phyloP scores from a whole-genome alignment of 345 rosid species.

The Balakata baccata region DNA sequence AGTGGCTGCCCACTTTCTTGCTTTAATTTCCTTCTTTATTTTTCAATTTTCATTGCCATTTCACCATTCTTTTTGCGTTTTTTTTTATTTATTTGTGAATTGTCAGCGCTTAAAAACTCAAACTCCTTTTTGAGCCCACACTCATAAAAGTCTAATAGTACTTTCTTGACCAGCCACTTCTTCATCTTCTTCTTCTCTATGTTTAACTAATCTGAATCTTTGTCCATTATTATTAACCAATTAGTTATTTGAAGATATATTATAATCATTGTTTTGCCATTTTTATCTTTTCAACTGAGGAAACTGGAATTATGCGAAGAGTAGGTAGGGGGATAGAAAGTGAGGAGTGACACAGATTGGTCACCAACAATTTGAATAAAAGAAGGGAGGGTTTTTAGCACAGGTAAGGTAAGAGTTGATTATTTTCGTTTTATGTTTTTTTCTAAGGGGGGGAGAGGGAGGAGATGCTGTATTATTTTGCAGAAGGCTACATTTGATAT shows the following conservation, averaged over 20 bases:
- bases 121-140: not conserved
- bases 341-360: constrained; percentile 16
- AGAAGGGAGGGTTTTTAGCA: too few species aligned
- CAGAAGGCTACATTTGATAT: constrained; percentile 20
- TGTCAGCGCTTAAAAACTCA: constrained; percentile 23
- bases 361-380: constrained; percentile 10
- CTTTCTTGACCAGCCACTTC: constrained; percentile 11
- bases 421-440: not conserved
- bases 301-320: not conserved
- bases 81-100: constrained; percentile 10
- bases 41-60: not conserved
- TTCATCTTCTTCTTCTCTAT: not conserved
- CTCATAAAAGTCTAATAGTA: not conserved
- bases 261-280: not conserved
- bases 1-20: not conserved
- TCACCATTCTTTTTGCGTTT: too few species aligned
- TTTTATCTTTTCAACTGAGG: constrained; percentile 3
- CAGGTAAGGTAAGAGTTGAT: constrained; percentile 11
- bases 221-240: not conserved
- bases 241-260: not conserved
- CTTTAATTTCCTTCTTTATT: not conserved
- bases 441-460: not conserved
- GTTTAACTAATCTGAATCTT: not conserved
- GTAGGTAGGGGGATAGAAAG: constrained; percentile 13
- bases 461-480: not conserved